Percentiles rank a stretch among this genome's conserved stretches.
phyloP scores from a whole-genome alignment of 2,329 filamentous ascomycete species.

The Cordyceps militaris region DNA sequence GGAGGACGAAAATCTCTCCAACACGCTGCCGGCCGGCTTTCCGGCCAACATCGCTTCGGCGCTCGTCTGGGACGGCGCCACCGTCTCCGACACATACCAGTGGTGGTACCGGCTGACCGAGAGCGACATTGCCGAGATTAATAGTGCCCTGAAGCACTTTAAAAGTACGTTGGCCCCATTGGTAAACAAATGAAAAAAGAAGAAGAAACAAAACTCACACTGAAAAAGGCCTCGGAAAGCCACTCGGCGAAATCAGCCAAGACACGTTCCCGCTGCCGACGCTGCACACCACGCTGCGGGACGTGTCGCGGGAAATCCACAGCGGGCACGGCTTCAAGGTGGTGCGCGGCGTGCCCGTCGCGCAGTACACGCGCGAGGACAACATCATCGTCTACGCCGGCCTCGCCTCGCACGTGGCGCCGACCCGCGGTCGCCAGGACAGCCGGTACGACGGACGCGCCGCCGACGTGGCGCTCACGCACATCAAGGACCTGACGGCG shows the following conservation, averaged over 20 bases:
- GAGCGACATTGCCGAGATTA: constrained; percentile 43
- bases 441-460: constrained; percentile 35
- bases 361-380: constrained; percentile 46
- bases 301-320: constrained; percentile 48
- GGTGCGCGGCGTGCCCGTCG: constrained; percentile 49
- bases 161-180: constrained; percentile 26
- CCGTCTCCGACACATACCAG: constrained; percentile 39
- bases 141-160: constrained; percentile 34
- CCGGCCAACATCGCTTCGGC: constrained; percentile 40
- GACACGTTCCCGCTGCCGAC: constrained; percentile 50
- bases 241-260: constrained; percentile 36
- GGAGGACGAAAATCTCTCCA: constrained; percentile 32
- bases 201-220: background rate
- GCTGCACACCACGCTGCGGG: constrained; percentile 42
- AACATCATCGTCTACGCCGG: constrained; percentile 55
- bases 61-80: constrained; percentile 51
- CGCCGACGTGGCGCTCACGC: constrained; percentile 47
- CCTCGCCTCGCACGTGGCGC: constrained; percentile 50
- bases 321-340: constrained; percentile 55
- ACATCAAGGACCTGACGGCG: constrained; percentile 54
- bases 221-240: constrained; percentile 20
- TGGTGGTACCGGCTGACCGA: constrained; percentile 46
- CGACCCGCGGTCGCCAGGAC: constrained; percentile 47
- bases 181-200: too few relatives aligned
- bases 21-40: constrained; percentile 41